Evolutionary conservation across 768 basidiomycete genomes (phyloP).

Genomic region (Russula sp.): DNA sequence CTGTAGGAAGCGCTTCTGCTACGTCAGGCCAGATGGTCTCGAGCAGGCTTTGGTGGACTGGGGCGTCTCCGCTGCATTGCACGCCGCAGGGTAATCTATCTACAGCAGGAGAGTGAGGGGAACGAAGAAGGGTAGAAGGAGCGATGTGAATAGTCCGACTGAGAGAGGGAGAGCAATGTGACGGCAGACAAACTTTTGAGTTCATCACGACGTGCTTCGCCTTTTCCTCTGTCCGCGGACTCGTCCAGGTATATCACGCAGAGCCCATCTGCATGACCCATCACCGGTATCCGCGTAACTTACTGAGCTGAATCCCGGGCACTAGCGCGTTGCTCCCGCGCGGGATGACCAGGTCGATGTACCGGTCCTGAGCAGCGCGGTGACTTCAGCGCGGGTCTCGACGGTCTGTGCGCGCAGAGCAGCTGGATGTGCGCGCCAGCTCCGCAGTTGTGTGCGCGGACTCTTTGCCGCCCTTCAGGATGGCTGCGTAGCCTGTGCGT

Average conservation of each 20-base stretch:
- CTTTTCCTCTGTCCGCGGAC: conserved; percentile 70
- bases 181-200: conserved; percentile 65
- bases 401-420: conserved; percentile 85
- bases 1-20: conserved; percentile 64
- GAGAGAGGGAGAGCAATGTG: conserved; percentile 40
- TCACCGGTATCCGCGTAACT: conserved; percentile 93
- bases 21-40: conserved; percentile 77
- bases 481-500: conserved; percentile 86
- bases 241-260: conserved; percentile 90
- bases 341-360: conserved; percentile 97
- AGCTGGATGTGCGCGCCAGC: conserved; percentile 76
- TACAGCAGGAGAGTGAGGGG: conserved; percentile 36
- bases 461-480: conserved; percentile 97
- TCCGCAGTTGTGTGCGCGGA: conserved; percentile 76
- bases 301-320: conserved; percentile 80
- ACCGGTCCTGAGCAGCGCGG: conserved; percentile 83
- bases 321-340: conserved; percentile 92
- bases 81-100: conserved; percentile 94
- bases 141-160: conserved; percentile 33
- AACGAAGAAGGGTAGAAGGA: conserved; percentile 29
- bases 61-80: conserved; percentile 89
- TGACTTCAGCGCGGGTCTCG: conserved; percentile 88
- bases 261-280: conserved; percentile 98
- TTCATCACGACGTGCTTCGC: conserved; percentile 82
- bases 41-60: conserved; percentile 71